Evolutionary conservation across 148 eudicot species (phyloP).

Genomic region (Linanthus parryae): DNA sequence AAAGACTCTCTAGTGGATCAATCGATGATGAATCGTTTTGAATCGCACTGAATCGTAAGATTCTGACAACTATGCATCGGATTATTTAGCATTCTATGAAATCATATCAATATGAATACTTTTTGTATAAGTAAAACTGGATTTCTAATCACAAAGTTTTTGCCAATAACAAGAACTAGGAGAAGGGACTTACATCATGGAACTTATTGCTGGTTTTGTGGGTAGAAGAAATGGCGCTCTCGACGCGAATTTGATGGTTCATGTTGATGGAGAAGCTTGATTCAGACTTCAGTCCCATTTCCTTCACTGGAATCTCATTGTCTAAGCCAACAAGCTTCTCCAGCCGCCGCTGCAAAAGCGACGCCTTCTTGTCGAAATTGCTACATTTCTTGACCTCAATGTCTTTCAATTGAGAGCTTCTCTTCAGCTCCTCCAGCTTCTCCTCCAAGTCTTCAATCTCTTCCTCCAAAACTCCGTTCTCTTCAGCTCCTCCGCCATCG

Average conservation of each 20-base stretch:
- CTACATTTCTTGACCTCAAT: conserved; percentile 28
- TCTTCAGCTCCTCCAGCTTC: conserved; percentile 48
- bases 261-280: conserved; percentile 14
- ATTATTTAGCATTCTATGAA: too few species aligned
- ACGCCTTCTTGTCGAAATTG: conserved; percentile 61
- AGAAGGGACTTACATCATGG: conserved; percentile 65
- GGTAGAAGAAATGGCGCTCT: conserved; percentile 13
- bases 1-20: too few species aligned
- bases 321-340: conserved; percentile 39
- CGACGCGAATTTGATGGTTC: conserved; percentile 8
- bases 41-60: too few species aligned
- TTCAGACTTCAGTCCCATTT: conserved; percentile 23
- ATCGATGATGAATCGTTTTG: too few species aligned
- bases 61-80: too few species aligned
- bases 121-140: too few species aligned
- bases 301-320: conserved; percentile 16
- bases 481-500: conserved; percentile 61
- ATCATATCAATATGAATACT: too few species aligned
- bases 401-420: conserved; percentile 27
- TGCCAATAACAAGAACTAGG: too few species aligned
- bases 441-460: conserved; percentile 64
- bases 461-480: conserved; percentile 36
- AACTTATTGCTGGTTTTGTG: conserved; percentile 24
- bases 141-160: too few species aligned
- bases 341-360: conserved; percentile 47